phyloP scores from a whole-genome alignment of 192 early-diverging fungal genomes.

The Linnemannia hyalina region DNA sequence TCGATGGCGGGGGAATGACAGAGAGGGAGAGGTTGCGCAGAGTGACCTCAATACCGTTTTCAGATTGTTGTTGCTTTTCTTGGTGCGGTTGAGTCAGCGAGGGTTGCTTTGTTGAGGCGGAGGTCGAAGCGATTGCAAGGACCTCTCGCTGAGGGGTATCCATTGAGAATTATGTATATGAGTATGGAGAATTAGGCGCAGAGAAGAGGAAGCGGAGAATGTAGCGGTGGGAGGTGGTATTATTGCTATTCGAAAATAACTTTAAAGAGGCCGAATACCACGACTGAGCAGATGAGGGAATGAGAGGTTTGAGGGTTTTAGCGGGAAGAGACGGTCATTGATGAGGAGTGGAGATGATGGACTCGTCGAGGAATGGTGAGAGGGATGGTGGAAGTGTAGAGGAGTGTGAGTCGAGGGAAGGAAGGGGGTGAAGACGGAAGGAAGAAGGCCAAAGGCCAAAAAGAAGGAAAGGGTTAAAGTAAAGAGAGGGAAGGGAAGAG shows the following conservation, averaged over 20 bases:
- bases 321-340: neutral
- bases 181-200: neutral
- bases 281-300: neutral
- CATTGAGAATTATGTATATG: neutral
- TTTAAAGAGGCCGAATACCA: neutral
- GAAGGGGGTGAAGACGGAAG: too few species aligned
- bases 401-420: neutral
- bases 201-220: neutral
- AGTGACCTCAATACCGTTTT: constrained; percentile 35
- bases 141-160: neutral
- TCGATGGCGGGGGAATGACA: constrained; percentile 46
- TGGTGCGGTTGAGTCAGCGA: neutral
- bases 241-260: neutral
- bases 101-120: neutral
- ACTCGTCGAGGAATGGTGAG: too few species aligned
- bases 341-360: neutral
- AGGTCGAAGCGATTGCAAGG: neutral
- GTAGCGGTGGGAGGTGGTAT: neutral
- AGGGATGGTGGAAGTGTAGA: too few species aligned
- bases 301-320: neutral
- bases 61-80: neutral
- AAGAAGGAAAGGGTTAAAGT: neutral
- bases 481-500: neutral
- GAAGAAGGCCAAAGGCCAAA: neutral
- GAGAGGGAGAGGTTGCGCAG: constrained; percentile 52